phyloP scores from a whole-genome alignment of 306 rosid species.

The Alnus rubra region DNA sequence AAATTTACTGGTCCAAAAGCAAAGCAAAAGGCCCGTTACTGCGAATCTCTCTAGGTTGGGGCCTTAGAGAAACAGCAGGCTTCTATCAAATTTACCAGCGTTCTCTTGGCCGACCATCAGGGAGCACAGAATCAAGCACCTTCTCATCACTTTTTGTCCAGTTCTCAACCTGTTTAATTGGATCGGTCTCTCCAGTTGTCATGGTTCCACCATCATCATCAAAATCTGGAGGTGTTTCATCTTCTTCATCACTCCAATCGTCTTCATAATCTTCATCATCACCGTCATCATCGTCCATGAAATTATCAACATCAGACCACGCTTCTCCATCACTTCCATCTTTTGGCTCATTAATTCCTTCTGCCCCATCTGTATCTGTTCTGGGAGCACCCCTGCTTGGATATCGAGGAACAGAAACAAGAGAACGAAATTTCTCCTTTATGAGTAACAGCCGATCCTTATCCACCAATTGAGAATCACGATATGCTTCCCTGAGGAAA shows the following conservation, averaged over 20 bases:
- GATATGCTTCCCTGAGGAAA: conserved; percentile 86
- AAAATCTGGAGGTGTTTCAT: conserved; percentile 69
- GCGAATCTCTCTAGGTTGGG: conserved; percentile 9
- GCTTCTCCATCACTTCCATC: conserved; percentile 49
- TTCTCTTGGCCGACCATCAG: conserved; percentile 73
- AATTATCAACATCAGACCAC: conserved; percentile 56
- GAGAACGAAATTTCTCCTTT: conserved; percentile 77
- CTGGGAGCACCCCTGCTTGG: conserved; percentile 42
- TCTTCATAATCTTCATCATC: conserved; percentile 36
- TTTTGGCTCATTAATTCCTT: conserved; percentile 38
- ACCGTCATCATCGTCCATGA: conserved; percentile 34
- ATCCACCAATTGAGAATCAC: conserved; percentile 69
- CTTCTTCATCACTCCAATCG: conserved; percentile 70
- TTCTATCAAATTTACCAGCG: conserved; percentile 54
- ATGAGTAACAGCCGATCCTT: conserved; percentile 72
- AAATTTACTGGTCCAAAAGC: conserved; percentile 11
- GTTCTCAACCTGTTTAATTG: conserved; percentile 35
- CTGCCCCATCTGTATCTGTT: conserved; percentile 33
- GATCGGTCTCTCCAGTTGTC: conserved; percentile 36
- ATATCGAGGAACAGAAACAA: conserved; percentile 66
- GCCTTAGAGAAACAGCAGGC: neutral
- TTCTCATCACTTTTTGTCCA: conserved; percentile 29
- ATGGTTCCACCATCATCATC: conserved; percentile 46
- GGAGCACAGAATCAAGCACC: conserved; percentile 47
- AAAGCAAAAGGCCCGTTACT: conserved; percentile 10